Evolutionary conservation across 2,329 filamentous ascomycete genomes (phyloP), one percentile per base, ranked within the genome.

Genomic region (Cladosporium phlei): DNA sequence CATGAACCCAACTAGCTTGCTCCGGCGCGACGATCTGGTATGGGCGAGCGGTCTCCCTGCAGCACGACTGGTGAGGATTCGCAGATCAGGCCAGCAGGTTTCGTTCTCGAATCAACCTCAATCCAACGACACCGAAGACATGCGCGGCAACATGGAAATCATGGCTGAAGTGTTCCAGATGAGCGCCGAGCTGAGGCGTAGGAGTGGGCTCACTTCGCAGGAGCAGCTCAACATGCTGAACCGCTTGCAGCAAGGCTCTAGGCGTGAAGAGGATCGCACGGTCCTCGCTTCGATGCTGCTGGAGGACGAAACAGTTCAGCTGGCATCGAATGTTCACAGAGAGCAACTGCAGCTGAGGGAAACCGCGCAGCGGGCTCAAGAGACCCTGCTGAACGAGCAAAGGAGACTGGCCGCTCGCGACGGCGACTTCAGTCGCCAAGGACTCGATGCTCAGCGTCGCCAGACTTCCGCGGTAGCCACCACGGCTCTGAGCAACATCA

Each of bases 91-190:
- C 3, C 42, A 45, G 19, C 42, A 20, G 17, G 42, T 45, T 5
- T 45, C 42, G 8, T 45, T 45, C 24, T 45, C 42, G 17, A 45
- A 45, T 11, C 42, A 45, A 16, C 42, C 42, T 16, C 42, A 45
- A 16, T 37, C 42, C 10, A 45, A 21, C 2, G 35, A 47, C 12
- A 33, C 28, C 12, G 45, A 47, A 28, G 35, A 40, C 28, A 40
- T 39, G 35, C 45, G 45, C 5, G 45, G 45, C 10, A 53, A 59
- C 25, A 50, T 58, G 19, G 61, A 64, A 34, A 35, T 59, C 28
- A 59, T 63, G 58, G 59, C 59, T 4, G 58, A 62, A 21, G 53
- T 52, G 8, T 64, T 57, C 42, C 55, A 59, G 34, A 59, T 56
- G 53, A 61, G 58, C 25, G 48, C 53, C 7, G 50, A 55, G 20